Evolutionary conservation across 768 basidiomycete species (phyloP), one percentile per base, ranked within the genome.

Genomic region (Xerocomellus chrysenteron): DNA sequence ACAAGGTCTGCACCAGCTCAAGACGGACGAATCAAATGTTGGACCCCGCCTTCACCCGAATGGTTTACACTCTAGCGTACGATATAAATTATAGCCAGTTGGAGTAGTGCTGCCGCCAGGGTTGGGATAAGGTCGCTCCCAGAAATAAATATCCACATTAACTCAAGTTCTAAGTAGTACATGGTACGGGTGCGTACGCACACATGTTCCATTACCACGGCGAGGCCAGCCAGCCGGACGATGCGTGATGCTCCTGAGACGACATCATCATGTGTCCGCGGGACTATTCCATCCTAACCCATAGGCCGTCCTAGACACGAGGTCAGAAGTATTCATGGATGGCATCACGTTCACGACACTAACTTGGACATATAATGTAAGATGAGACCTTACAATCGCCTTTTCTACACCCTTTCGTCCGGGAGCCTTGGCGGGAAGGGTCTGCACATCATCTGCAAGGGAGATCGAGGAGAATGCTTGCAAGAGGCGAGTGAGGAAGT

Each of bases 401-500:
- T 76, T 77, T 53, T 87, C 85, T 16, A 66, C 71, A 2, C 73
- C 78, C 63, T 81, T 78, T 33, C 66, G 65, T 5, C 64, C 68
- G 5, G 66, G 58, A 16, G 64, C 63, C 1, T 57, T 42, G 12
- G 69, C 66, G 4, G 83, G 77, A 26, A 67, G 69, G 3, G 76
- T 74, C 7, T 82, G 82, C 0, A 77, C 77, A 14, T 80, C 77
- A 5, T 67, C 68, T 2, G 76, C 80, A 21, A 84, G 73, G 3
- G 68, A 61, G 40, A 88, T 68, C 2, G 65, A 63, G 4, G 76
- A 76, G 68, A 85, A 85, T 11, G 66, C 66, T 64, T 88, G 87
- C 7, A 87, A 67, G 9, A 88, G 71, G 11, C 82, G 78, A 45
- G 83, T 75, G 43, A 88, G 75, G 70, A 86, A 78, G 69, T 83